Evolutionary conservation across 2,329 filamentous ascomycete species (phyloP).

Genomic region (Periconia sp.): DNA sequence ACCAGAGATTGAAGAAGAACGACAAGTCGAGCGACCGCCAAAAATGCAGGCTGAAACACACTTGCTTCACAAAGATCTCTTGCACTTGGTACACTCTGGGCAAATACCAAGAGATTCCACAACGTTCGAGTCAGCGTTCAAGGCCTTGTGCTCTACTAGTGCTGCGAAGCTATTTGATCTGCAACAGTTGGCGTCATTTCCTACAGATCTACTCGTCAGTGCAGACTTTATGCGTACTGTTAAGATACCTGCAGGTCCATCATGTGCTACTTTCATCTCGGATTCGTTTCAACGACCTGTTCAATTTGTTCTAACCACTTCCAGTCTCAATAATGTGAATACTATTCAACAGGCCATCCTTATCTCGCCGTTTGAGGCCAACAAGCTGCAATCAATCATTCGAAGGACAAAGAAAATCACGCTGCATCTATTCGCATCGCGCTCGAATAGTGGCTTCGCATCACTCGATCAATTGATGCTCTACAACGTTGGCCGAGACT

Average conservation of each 20-base stretch:
- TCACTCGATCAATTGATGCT: slow-evolving; percentile 52
- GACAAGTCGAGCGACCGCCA: slow-evolving; percentile 55
- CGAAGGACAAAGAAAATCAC: slow-evolving; percentile 32
- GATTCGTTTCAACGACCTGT: slow-evolving; percentile 58
- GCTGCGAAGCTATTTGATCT: slow-evolving; percentile 41
- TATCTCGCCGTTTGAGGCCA: slow-evolving; percentile 63
- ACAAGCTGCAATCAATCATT: slow-evolving; percentile 52
- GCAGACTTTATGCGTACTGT: slow-evolving; percentile 56
- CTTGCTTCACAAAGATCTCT: slow-evolving; percentile 47
- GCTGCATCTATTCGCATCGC: slow-evolving; percentile 57
- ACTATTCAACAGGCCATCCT: slow-evolving; percentile 37
- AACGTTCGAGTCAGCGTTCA: slow-evolving; percentile 52
- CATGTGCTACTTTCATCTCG: slow-evolving; percentile 12
- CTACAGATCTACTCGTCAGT: slow-evolving; percentile 50
- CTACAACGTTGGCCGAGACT: slow-evolving; percentile 38
- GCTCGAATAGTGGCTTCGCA: slow-evolving; percentile 41
- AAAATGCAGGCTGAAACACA: slow-evolving; percentile 46
- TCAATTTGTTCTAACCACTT: slow-evolving; percentile 53
- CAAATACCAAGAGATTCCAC: slow-evolving; percentile 18
- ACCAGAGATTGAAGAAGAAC: slow-evolving; percentile 64
- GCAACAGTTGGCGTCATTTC: slow-evolving; percentile 43
- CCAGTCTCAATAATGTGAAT: neutral
- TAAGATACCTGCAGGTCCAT: slow-evolving; percentile 10
- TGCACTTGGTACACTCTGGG: slow-evolving; percentile 45
- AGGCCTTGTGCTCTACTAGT: slow-evolving; percentile 46